Percentiles rank a stretch among this genome's conserved stretches.
phyloP scores from a whole-genome alignment of 2,329 filamentous ascomycete genomes.

The Neonectria magnoliae region DNA sequence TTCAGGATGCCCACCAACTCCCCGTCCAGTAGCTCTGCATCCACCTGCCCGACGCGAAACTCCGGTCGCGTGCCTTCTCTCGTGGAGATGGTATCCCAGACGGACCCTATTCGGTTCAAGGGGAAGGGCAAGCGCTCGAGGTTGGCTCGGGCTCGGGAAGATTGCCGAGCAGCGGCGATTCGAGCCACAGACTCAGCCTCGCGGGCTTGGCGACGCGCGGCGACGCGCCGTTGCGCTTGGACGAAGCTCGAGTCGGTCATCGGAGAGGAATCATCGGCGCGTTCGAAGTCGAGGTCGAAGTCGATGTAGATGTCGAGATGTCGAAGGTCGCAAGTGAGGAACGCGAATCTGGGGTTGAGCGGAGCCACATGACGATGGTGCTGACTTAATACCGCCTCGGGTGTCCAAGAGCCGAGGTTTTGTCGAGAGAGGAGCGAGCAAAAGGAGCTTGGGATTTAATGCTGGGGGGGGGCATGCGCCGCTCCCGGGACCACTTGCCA shows the following conservation, averaged over 20 bases:
- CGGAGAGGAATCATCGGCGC: conserved; percentile 46
- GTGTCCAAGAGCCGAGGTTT: conserved; percentile 37
- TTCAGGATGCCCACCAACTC: conserved; percentile 89
- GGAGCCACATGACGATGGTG: conserved; percentile 39
- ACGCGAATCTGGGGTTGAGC: conserved; percentile 33
- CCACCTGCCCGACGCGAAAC: conserved; percentile 94
- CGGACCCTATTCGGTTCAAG: conserved; percentile 66
- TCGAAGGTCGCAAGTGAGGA: conserved; percentile 24
- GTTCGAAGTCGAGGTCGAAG: conserved; percentile 15
- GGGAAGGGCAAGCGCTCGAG: conserved; percentile 69
- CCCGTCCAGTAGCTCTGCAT: conserved; percentile 93
- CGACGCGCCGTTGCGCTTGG: conserved; percentile 87
- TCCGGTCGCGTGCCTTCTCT: conserved; percentile 84
- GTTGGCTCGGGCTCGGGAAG: conserved; percentile 63
- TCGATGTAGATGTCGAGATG: conserved; percentile 13
- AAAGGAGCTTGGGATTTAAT: neutral
- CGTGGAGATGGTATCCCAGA: conserved; percentile 78
- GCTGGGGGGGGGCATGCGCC: conserved; percentile 3
- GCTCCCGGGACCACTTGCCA: conserved; percentile 1
- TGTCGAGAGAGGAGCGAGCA: conserved; percentile 14
- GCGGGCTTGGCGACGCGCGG: conserved; percentile 80
- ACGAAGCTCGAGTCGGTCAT: conserved; percentile 77
- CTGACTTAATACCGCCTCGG: conserved; percentile 26
- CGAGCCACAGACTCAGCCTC: conserved; percentile 72
- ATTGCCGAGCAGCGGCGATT: conserved; percentile 59